phyloP scores from a whole-genome alignment of 352 stramenopile species.

The Thalassiosira livingstoniorum region DNA sequence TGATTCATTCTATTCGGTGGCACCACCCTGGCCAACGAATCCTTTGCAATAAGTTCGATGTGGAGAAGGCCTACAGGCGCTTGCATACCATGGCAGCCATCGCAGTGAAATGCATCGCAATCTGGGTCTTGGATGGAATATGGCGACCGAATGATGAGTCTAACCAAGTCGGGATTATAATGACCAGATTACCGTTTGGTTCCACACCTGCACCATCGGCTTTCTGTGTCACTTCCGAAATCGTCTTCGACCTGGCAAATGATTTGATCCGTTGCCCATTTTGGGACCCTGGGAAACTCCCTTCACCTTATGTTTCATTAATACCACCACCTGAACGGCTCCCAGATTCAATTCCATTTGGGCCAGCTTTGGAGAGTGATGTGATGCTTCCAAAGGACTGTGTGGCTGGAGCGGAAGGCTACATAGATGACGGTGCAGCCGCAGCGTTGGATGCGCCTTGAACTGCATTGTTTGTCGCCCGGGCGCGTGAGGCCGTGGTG shows the following conservation, averaged over 20 bases:
- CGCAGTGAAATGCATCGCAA: constrained; percentile 9
- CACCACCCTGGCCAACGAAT: constrained; percentile 12
- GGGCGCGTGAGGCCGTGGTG: neutral
- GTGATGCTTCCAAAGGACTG: neutral
- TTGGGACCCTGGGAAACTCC: neutral
- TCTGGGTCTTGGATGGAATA: neutral
- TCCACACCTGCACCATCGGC: neutral
- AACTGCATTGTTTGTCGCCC: neutral
- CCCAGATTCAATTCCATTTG: neutral
- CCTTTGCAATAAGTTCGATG: constrained; percentile 13
- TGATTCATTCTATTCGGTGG: neutral
- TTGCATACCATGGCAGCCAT: constrained; percentile 3
- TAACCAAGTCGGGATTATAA: neutral
- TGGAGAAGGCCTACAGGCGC: constrained; percentile 17
- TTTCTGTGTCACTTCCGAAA: neutral
- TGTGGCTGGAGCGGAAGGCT: neutral
- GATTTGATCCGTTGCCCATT: neutral
- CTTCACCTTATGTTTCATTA: neutral
- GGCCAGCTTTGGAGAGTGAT: neutral
- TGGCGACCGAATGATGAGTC: neutral
- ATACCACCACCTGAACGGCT: neutral
- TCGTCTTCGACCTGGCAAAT: neutral
- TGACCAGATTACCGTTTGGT: neutral
- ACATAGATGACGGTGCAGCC: neutral
- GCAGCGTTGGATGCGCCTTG: neutral